A percentile compares a stretch with the other conserved stretches of the same genome.
Conservation (phyloP, 2,329 filamentous ascomycete genomes). For the Fusarium falciforme region DNA sequence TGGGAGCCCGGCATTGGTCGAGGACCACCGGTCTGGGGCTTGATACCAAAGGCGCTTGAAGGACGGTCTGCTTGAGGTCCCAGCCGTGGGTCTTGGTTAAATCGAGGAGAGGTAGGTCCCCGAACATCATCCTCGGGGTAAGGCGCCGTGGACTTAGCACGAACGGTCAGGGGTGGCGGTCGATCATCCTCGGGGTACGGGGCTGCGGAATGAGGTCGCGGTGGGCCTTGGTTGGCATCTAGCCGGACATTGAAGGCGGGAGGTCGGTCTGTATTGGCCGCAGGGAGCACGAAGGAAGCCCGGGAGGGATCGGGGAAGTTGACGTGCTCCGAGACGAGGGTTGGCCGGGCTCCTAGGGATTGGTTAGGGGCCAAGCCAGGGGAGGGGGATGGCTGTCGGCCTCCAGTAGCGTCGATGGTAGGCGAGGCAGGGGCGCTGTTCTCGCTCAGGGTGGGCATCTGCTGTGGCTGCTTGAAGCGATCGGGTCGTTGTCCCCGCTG, state of each 20-base stretch:
- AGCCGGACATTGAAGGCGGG: constrained; percentile 66
- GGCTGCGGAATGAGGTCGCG: constrained; percentile 66
- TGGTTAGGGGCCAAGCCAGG: constrained; percentile 43
- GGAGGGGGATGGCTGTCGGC: constrained; percentile 32
- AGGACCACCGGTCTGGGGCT: constrained; percentile 53
- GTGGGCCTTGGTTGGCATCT: constrained; percentile 48
- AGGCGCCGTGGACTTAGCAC: constrained; percentile 66
- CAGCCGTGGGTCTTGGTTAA: constrained; percentile 61
- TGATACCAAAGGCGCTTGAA: constrained; percentile 65
- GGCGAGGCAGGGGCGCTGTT: constrained; percentile 47
- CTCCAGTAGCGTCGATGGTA: constrained; percentile 31
- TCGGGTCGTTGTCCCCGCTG: constrained; percentile 72
- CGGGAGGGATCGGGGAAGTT: constrained; percentile 62
- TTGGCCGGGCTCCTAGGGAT: constrained; percentile 55
- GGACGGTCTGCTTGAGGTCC: constrained; percentile 62
- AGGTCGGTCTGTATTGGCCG: constrained; percentile 49
- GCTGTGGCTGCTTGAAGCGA: constrained; percentile 63
- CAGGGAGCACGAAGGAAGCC: constrained; percentile 48
- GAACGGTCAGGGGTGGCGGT: constrained; percentile 60
- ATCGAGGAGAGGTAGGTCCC: constrained; percentile 51
- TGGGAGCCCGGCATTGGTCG: constrained; percentile 56
- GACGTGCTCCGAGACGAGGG: constrained; percentile 51
- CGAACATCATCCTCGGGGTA: constrained; percentile 73
- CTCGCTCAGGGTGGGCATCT: constrained; percentile 64
- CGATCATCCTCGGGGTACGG: constrained; percentile 79